phyloP scores from a whole-genome alignment of 2,329 filamentous ascomycete species.

The Exutisphaerella laricina region DNA sequence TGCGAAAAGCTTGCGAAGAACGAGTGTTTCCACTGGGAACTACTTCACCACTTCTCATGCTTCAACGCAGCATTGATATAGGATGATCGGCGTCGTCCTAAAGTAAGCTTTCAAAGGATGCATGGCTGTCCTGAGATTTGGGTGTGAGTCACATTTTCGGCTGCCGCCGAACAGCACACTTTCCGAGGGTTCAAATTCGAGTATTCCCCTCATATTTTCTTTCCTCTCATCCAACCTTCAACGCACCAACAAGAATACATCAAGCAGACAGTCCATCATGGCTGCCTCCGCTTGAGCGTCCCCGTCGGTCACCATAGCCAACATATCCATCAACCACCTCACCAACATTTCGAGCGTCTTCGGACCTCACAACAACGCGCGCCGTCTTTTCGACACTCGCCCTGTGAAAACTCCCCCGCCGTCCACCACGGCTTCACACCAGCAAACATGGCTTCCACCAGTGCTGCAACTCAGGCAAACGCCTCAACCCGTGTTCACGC shows the following conservation, averaged over 20 bases:
- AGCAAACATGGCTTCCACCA: constrained; percentile 72
- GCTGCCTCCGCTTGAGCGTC: constrained; percentile 30
- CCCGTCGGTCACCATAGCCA: constrained; percentile 29
- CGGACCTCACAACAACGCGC: constrained; percentile 32
- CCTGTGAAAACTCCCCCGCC: constrained; percentile 63
- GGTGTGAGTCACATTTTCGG: too few relatives aligned
- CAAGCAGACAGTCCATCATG: constrained; percentile 28
- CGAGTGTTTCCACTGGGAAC: too few relatives aligned
- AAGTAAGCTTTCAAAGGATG: too few relatives aligned
- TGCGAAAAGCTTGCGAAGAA: too few relatives aligned
- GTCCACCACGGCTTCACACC: constrained; percentile 74
- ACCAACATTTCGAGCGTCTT: constrained; percentile 28
- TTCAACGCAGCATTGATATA: too few relatives aligned
- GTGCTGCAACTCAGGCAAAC: constrained; percentile 44
- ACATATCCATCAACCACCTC: constrained; percentile 19
- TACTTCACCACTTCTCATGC: too few relatives aligned
- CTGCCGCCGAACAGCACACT: too few relatives aligned
- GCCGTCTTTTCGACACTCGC: constrained; percentile 38
- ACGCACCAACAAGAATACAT: constrained; percentile 8
- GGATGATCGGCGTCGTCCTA: too few relatives aligned
- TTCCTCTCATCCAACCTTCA: constrained; percentile 1
- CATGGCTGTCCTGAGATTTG: too few relatives aligned
- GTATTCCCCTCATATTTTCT: not conserved
- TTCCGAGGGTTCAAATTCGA: too few relatives aligned
- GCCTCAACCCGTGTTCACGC: constrained; percentile 43